Evolutionary conservation across 1,139 yeast genomes (phyloP).

Genomic region (Tardiomyces digboiensis): DNA sequence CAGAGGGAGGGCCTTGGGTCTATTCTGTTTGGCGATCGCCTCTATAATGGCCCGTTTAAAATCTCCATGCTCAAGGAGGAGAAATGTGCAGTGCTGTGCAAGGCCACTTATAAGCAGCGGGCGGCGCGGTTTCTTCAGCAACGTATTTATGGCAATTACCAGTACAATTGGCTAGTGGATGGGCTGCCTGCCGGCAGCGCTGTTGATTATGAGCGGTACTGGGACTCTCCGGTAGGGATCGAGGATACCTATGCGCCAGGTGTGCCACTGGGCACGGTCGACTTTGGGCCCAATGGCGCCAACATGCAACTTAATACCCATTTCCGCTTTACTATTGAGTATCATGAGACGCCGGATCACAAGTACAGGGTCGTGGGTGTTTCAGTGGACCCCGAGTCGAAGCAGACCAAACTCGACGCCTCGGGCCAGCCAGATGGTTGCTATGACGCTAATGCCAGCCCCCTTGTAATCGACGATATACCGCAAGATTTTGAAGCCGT

Average conservation of each 20-base stretch:
- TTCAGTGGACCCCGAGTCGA: slow-evolving; percentile 48
- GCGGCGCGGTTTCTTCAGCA: slow-evolving; percentile 71
- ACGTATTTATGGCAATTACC: slow-evolving; percentile 72
- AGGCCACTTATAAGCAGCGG: slow-evolving; percentile 42
- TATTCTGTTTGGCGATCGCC: slow-evolving; percentile 89
- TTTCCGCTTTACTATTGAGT: slow-evolving; percentile 68
- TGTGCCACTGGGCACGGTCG: slow-evolving; percentile 54
- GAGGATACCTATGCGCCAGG: slow-evolving; percentile 61
- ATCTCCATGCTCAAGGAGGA: slow-evolving; percentile 67
- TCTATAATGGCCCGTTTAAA: slow-evolving; percentile 84
- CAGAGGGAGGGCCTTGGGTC: slow-evolving; percentile 92
- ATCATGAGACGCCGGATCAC: slow-evolving; percentile 64
- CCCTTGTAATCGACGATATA: slow-evolving; percentile 9
- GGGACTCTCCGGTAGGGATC: slow-evolving; percentile 9
- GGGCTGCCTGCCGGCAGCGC: slow-evolving; percentile 78
- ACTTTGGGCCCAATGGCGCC: slow-evolving; percentile 26
- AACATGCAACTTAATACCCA: slow-evolving; percentile 71
- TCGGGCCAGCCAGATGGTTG: background rate
- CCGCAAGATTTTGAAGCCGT: slow-evolving; percentile 33
- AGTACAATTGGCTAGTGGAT: slow-evolving; percentile 89
- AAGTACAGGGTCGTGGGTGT: slow-evolving; percentile 88
- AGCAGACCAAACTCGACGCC: background rate
- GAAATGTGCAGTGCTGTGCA: slow-evolving; percentile 58
- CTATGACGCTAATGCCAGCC: background rate
- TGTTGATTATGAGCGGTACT: too few relatives aligned